Evolutionary conservation across 495 filamentous ascomycete genomes (phyloP).

Genomic region (Extremus antarcticus): DNA sequence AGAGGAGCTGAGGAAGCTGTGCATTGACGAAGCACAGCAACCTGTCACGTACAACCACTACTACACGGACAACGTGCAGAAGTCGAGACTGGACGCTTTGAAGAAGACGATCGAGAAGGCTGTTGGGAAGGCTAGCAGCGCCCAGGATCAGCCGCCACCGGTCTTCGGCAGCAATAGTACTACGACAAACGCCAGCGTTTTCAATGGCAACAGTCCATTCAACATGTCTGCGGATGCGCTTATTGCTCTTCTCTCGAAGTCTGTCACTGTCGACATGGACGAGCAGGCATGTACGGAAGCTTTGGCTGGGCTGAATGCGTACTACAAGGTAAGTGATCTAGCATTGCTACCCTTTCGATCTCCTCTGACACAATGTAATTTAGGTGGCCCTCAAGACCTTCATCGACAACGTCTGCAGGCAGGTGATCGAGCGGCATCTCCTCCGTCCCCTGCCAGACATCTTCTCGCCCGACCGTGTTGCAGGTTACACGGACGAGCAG

Average conservation of each 20-base stretch:
- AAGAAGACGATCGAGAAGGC: not conserved
- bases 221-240: slow-evolving; percentile 1
- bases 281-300: slow-evolving; percentile 11
- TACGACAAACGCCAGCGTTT: not conserved
- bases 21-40: slow-evolving; percentile 3
- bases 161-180: too few relatives aligned
- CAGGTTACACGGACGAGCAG: not conserved
- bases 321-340: slow-evolving; percentile 9
- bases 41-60: slow-evolving; percentile 15
- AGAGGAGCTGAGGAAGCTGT: slow-evolving; percentile 4
- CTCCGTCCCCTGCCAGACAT: slow-evolving; percentile 2
- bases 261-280: slow-evolving; percentile 10
- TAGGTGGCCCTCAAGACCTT: slow-evolving; percentile 16
- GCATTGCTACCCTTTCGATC: not conserved
- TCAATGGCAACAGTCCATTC: too few relatives aligned
- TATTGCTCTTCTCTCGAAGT: not conserved
- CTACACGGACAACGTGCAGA: slow-evolving; percentile 14
- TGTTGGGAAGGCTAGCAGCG: not conserved
- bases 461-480: slow-evolving; percentile 11
- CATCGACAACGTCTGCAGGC: slow-evolving; percentile 16
- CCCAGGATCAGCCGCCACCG: too few relatives aligned
- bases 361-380: not conserved
- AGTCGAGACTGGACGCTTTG: not conserved
- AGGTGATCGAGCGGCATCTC: slow-evolving; percentile 16
- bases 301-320: slow-evolving; percentile 2